These are phyloP conservation scores for Durusdinium trenchii DNA, from an alignment of 73 alveolate species.

Conservation along the genomic window DNA sequence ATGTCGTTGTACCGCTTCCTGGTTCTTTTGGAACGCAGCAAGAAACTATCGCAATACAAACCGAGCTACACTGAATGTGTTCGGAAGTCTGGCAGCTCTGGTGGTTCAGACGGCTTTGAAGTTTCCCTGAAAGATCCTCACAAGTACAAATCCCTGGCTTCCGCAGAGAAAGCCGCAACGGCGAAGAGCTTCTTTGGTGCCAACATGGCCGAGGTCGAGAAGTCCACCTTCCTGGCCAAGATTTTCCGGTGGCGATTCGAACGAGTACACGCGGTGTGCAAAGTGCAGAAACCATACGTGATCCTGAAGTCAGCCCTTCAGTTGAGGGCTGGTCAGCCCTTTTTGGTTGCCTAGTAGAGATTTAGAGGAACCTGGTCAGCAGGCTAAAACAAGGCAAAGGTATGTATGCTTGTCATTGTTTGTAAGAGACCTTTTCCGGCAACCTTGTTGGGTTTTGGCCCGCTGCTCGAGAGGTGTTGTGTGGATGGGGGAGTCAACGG, in stretches of 20 bases:
- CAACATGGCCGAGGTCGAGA: background rate
- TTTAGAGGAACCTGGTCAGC: too few species aligned
- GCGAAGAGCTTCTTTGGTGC: background rate
- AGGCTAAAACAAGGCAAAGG: too few species aligned
- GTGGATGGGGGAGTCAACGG: too few species aligned
- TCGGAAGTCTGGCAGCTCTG: background rate
- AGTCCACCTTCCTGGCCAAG: background rate
- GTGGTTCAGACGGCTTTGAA: background rate
- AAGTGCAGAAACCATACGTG: conserved; percentile 18
- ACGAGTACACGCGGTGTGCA: background rate
- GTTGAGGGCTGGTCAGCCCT: background rate
- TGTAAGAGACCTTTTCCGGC: too few species aligned
- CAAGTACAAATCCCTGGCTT: background rate
- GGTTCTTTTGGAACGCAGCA: background rate
- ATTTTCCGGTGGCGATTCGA: background rate
- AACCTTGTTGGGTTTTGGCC: too few species aligned
- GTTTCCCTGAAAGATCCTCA: background rate
- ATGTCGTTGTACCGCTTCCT: background rate
- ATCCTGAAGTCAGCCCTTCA: background rate
- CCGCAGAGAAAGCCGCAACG: background rate
- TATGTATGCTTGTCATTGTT: too few species aligned
- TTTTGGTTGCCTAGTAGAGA: background rate
- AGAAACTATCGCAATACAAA: background rate
- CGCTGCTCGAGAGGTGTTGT: too few species aligned
- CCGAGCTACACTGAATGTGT: background rate